phyloP scores from a whole-genome alignment of 768 basidiomycete species.

The Boletus subparvulus region DNA sequence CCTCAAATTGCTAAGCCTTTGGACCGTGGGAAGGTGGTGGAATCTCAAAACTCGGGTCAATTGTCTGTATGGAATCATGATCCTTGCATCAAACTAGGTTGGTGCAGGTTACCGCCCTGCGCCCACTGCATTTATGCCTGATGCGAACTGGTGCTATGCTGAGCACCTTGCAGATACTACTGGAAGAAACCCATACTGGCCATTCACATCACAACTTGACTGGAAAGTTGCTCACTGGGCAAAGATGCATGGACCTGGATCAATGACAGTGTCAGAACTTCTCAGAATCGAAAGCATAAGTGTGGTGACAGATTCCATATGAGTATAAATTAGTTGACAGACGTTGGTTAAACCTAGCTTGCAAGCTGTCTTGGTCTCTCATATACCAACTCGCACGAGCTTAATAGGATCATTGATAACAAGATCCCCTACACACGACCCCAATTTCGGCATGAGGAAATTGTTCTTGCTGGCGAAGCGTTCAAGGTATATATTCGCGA shows the following conservation, averaged over 20 bases:
- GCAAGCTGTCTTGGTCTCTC: background rate
- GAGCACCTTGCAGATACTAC: background rate
- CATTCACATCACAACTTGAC: background rate
- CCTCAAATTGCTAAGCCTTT: no score
- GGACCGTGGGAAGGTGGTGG: no score
- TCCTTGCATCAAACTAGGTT: no score
- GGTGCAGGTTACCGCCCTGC: no score
- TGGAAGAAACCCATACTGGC: background rate
- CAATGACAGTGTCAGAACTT: background rate
- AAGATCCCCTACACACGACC: background rate
- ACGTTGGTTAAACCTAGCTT: background rate
- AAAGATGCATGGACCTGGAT: background rate
- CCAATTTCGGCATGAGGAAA: background rate
- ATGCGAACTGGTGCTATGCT: background rate
- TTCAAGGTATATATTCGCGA: background rate
- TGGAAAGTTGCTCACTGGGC: background rate
- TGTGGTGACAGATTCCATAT: no score
- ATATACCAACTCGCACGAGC: background rate
- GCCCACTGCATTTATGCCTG: background rate
- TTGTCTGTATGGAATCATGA: no score
- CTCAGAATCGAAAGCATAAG: background rate
- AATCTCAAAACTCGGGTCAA: no score
- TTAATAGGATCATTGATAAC: background rate
- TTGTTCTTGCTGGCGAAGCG: background rate
- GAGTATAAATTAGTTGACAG: no score